phyloP scores from a whole-genome alignment of 202 grass and related monocot genomes.

The Dendrocalamus latiflorus region DNA sequence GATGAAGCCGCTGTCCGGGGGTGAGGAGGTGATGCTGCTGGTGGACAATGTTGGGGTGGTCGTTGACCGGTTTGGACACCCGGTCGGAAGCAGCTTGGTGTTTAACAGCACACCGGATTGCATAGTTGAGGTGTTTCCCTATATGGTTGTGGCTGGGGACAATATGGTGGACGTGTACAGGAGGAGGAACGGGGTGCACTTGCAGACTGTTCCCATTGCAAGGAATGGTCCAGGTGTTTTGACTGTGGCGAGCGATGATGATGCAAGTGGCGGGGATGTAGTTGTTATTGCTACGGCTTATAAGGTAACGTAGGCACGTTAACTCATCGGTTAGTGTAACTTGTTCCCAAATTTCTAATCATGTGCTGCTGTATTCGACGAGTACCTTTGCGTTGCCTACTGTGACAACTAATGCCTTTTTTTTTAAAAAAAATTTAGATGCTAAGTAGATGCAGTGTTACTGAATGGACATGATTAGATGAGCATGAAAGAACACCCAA shows the following conservation, averaged over 20 bases:
- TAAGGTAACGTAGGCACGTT: conserved; percentile 96
- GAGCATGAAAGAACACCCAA: neutral
- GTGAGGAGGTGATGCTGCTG: conserved; percentile 62
- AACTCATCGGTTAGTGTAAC: conserved; percentile 9
- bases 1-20: conserved; percentile 62
- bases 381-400: neutral
- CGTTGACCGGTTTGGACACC: conserved; percentile 49
- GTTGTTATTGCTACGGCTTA: conserved; percentile 71
- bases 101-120: conserved; percentile 60
- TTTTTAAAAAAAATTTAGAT: too few relatives aligned
- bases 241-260: conserved; percentile 53
- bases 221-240: conserved; percentile 34
- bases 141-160: conserved; percentile 60
- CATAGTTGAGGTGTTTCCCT: conserved; percentile 58
- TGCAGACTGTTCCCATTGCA: conserved; percentile 54
- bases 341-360: neutral
- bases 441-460: neutral
- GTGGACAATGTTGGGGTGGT: conserved; percentile 90
- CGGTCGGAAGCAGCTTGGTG: conserved; percentile 72
- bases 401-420: neutral
- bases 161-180: conserved; percentile 73
- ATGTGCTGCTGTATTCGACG: neutral
- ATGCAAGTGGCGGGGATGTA: conserved; percentile 37
- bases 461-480: neutral
- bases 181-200: conserved; percentile 50